Base-by-base conservation (phyloP, 345 rosid genomes). In the Kandelia obovata region DNA sequence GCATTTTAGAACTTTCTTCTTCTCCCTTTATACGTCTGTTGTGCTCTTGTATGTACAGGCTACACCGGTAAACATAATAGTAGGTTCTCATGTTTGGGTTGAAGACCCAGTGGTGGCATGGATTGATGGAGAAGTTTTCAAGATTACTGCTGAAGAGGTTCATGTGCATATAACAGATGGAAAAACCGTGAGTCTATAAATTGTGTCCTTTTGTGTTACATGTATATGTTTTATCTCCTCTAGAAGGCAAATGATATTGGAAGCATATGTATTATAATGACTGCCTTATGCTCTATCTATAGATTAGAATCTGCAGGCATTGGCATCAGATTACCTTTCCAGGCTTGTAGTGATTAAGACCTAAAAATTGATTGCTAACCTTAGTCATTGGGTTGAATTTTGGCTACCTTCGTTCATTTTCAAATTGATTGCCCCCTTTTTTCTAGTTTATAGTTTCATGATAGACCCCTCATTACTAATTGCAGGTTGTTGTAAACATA, bases 21-120 rank as follows among this genome's bases (percentile, higher is more conserved):
- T 25, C 2, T 21, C 43, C 37, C 19, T 23, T 8, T 25, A 26
- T 35, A 10, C 34, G 5, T 35, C 58, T 57, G 9, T 17, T 23
- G 15, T 68, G 35, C 15, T 53, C 35, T 57, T 20, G 20, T 23
- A 53, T 79, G 73, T 81, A 77, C 82, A 95, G 99, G 94, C 89
- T 65, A 86, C 81, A 13, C 81, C 87, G 3, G 97, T 84, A 78
- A 95, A 95, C 78, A 92, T 95, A 61, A 90, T 92, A 55, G 89
- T 89, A 52, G 99, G 98, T 71, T 92, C 98, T 83, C 97, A 92
- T 81, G 98, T 89, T 43, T 95, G 99, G 99, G 91, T 85, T 70
- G 98, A 92, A 82, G 92, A 92, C 71, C 86, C 96, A 39, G 80
- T 5, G 21, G 60, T 62, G 77, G 97, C 99, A 69, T 95, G 99